Evolutionary conservation across 75 land plant genomes (phyloP).

Genomic region (Larix kaempferi): DNA sequence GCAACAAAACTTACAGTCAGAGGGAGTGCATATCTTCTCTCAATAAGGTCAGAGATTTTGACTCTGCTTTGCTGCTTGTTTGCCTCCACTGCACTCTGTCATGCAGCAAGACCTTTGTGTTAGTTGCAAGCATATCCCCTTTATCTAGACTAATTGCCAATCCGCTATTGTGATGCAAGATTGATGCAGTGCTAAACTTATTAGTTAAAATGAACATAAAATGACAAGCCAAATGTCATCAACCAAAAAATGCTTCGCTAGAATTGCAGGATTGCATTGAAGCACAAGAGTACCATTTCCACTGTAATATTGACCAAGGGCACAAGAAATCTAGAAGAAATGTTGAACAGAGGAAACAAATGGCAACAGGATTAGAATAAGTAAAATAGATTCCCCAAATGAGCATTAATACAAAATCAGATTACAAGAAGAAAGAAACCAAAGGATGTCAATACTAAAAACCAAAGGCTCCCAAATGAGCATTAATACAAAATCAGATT

Average conservation of each 20-base stretch:
- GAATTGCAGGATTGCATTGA: not conserved
- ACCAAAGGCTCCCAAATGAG: not conserved
- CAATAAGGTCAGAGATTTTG: slow-evolving; percentile 19
- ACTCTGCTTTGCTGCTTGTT: slow-evolving; percentile 13
- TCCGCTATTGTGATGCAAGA: not conserved
- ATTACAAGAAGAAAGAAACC: not conserved
- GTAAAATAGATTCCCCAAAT: not conserved
- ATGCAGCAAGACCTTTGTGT: not conserved
- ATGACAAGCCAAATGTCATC: not conserved
- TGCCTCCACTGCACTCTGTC: slow-evolving; percentile 28
- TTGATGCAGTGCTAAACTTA: not conserved
- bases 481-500: not conserved
- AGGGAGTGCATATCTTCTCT: slow-evolving; percentile 26
- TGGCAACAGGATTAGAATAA: not conserved
- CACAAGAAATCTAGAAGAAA: too few relatives aligned
- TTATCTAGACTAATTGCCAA: not conserved
- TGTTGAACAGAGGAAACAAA: not conserved
- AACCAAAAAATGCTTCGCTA: not conserved
- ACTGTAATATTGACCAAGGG: not conserved
- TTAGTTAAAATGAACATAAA: not conserved
- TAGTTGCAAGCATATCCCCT: not conserved
- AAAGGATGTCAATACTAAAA: not conserved
- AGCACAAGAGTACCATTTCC: not conserved
- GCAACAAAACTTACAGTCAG: slow-evolving; percentile 30
- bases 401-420: not conserved